Evolutionary conservation across 805 yeast species (phyloP).

Genomic region (Henningerozyma blattae): DNA sequence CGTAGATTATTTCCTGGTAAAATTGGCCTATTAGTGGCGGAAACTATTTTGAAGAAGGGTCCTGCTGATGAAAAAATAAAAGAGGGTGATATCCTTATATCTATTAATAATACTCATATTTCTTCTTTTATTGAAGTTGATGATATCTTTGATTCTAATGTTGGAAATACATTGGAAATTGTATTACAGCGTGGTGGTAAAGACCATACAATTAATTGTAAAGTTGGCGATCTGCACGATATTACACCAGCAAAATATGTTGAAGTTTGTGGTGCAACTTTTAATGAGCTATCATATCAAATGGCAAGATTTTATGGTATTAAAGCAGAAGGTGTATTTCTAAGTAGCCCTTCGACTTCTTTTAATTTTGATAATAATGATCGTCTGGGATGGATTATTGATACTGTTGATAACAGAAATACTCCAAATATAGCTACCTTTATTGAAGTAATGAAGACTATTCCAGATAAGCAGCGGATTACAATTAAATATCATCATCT

Average conservation of each 20-base stretch:
- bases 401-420: conserved; percentile 60
- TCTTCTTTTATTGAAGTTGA: conserved; percentile 73
- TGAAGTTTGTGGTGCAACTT: conserved; percentile 76
- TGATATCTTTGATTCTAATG: conserved; percentile 60
- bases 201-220: conserved; percentile 36
- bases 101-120: conserved; percentile 54
- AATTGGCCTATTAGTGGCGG: conserved; percentile 77
- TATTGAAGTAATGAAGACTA: conserved; percentile 60
- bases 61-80: conserved; percentile 63
- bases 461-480: conserved; percentile 69
- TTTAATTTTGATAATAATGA: conserved; percentile 51
- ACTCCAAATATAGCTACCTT: conserved; percentile 68
- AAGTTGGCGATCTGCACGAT: conserved; percentile 63
- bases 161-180: conserved; percentile 46
- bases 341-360: conserved; percentile 67
- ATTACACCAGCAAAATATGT: conserved; percentile 77
- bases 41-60: conserved; percentile 70
- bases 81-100: conserved; percentile 78
- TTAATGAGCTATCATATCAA: conserved; percentile 79
- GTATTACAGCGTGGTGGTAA: conserved; percentile 67
- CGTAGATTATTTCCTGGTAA: conserved; percentile 58
- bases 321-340: conserved; percentile 75
- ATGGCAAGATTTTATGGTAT: conserved; percentile 75
- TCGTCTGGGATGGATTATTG: conserved; percentile 69
- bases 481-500: conserved; percentile 64